Base-by-base conservation (phyloP, 345 rosid genomes). In the Geranium brycei region DNA sequence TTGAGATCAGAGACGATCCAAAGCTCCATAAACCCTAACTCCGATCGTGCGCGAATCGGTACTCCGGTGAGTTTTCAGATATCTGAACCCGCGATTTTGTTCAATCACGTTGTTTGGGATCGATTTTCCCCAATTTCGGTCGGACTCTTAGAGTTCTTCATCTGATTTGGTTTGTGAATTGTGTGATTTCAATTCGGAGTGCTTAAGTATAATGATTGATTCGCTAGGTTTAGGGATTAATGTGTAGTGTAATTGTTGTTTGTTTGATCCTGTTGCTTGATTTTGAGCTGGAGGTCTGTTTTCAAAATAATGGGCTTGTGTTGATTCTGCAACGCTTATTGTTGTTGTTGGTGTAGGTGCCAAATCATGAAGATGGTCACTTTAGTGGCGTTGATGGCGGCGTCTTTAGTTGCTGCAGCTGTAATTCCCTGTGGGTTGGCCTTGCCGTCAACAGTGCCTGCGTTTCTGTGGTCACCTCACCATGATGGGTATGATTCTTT, bases 391-490 rank as follows among this genome's bases (percentile, higher is more conserved):
- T n/a, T 41, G 66, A 51, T 70, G 40, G 71, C 72, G 61, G 57
- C 71, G 47, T 66, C 69, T 67, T 61, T 76, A 17, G 63, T 71
- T 17, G 70, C 66, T 4, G 47, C 71, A 16, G 57, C 80, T 63
- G 69, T 76, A 40, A n/a, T 71, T 69, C 74, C 78, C 17, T 60
- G 64, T 4, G 75, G 78, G 40, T 68, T 73, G 31, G 80, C 84
- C 51, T 78, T 71, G 14, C 76, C 80, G 18, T 66, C 83, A 12
- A 79, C 90, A 1, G 86, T 75, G 28, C 91, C 97, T 19, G 97
- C 96, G 67, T 82, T 90, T 66, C 74, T 93, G 14, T 93, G 97
- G 97, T 86, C 95, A 68, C 83, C 90, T 41, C 86, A 75, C 75
- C 68, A 38, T 35, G 56, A 68, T 53, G 61, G 56, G 87, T 78